Percentiles rank a stretch among this genome's conserved stretches.
These are phyloP conservation scores for Gastrolobium bilobum DNA, from an alignment of 306 rosid genomes.

Conservation along the genomic window DNA sequence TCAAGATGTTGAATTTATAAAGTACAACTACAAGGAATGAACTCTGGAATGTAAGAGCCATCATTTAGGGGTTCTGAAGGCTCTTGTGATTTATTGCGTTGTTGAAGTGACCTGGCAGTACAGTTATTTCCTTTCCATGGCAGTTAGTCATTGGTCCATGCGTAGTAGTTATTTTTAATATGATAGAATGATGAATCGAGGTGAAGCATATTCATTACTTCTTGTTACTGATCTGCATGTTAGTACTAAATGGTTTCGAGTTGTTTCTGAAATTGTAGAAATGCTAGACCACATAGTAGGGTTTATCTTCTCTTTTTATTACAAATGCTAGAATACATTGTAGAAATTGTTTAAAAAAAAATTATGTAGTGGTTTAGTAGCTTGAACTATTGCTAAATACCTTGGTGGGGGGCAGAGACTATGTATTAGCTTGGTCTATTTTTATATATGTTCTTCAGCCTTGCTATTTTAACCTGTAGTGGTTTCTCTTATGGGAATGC, in stretches of 20 bases:
- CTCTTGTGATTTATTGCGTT: slow-evolving; percentile 22
- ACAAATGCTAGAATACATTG: neutral
- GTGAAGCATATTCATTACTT: neutral
- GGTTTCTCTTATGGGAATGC: slow-evolving; percentile 11
- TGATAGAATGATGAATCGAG: neutral
- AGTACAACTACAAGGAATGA: neutral
- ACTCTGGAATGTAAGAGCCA: slow-evolving; percentile 3
- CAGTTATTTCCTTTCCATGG: slow-evolving; percentile 25
- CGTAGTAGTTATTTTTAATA: neutral
- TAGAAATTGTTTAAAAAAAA: no score
- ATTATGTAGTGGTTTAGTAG: neutral
- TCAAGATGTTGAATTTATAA: neutral
- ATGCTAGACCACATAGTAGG: neutral
- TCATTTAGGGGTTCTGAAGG: slow-evolving; percentile 29
- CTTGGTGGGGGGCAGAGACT: neutral
- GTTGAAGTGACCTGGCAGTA: slow-evolving; percentile 36
- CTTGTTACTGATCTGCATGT: slow-evolving; percentile 11
- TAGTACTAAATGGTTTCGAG: slow-evolving; percentile 24
- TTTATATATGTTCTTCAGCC: slow-evolving; percentile 31
- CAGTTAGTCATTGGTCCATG: neutral
- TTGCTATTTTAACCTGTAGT: slow-evolving; percentile 11
- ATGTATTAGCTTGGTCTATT: slow-evolving; percentile 23
- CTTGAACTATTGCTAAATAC: slow-evolving; percentile 11
- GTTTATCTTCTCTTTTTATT: slow-evolving; percentile 5
- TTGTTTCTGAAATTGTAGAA: slow-evolving; percentile 35